These are phyloP conservation scores for Mangifera indica DNA, from an alignment of 345 rosid species.

Conservation along the genomic window DNA sequence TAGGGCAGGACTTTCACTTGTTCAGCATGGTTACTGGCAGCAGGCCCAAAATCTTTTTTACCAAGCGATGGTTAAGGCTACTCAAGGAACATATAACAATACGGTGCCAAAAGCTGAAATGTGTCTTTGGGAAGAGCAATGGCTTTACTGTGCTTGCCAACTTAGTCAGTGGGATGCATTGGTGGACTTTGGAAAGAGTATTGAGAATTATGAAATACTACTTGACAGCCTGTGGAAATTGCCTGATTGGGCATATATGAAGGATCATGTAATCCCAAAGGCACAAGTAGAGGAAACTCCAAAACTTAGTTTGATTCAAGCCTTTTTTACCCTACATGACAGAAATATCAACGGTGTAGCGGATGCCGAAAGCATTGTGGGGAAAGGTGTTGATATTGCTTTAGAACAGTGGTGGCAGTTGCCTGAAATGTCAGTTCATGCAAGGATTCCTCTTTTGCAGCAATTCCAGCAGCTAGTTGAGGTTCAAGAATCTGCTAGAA, in stretches of 20 bases:
- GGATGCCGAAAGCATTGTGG: slow-evolving; percentile 92
- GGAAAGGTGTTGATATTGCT: slow-evolving; percentile 95
- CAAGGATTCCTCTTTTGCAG: slow-evolving; percentile 92
- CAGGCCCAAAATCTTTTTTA: slow-evolving; percentile 89
- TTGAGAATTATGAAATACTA: slow-evolving; percentile 91
- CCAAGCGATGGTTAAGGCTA: slow-evolving; percentile 99
- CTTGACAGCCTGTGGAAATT: slow-evolving; percentile 94
- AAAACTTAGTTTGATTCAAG: slow-evolving; percentile 86
- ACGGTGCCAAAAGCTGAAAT: slow-evolving; percentile 99
- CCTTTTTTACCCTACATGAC: slow-evolving; percentile 92
- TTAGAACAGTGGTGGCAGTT: slow-evolving; percentile 98
- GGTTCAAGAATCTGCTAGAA: slow-evolving; percentile 94
- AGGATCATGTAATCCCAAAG: slow-evolving; percentile 94
- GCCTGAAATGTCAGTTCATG: slow-evolving; percentile 97
- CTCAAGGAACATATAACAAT: slow-evolving; percentile 96
- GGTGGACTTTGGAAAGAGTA: slow-evolving; percentile 87
- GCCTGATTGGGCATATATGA: slow-evolving; percentile 94
- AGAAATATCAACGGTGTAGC: slow-evolving; percentile 69
- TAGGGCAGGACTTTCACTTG: slow-evolving; percentile 91
- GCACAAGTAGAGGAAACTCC: slow-evolving; percentile 99
- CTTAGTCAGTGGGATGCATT: slow-evolving; percentile 99
- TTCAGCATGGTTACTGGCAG: slow-evolving; percentile 99
- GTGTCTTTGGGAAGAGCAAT: slow-evolving; percentile 99
- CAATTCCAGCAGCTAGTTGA: slow-evolving; percentile 98
- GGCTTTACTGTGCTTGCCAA: slow-evolving; percentile 92